These are phyloP conservation scores for Penicillium silybi DNA, from an alignment of 495 filamentous ascomycete genomes.

Conservation along the genomic window DNA sequence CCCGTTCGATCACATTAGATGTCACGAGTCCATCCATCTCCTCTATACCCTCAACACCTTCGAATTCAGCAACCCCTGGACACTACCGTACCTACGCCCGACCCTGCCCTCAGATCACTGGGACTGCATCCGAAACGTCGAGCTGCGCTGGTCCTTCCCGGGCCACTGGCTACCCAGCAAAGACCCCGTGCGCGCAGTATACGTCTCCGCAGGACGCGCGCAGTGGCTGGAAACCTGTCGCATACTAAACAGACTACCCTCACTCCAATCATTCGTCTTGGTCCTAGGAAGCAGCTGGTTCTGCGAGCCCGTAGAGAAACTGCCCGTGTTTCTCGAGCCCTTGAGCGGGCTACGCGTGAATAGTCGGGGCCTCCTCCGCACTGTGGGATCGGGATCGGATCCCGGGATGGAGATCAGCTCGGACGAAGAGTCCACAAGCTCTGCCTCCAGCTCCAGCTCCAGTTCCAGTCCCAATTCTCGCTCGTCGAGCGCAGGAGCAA, in stretches of 20 bases:
- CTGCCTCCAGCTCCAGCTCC: background rate
- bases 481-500: background rate
- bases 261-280: slow-evolving; percentile 35
- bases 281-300: slow-evolving; percentile 40
- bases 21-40: slow-evolving; percentile 36
- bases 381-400: background rate
- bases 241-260: slow-evolving; percentile 21
- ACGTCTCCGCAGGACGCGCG: slow-evolving; percentile 38
- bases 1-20: slow-evolving; percentile 21
- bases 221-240: slow-evolving; percentile 44
- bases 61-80: slow-evolving; percentile 48
- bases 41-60: slow-evolving; percentile 40
- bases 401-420: background rate
- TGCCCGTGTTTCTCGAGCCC: slow-evolving; percentile 41
- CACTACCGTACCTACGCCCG: slow-evolving; percentile 40
- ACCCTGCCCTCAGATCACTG: slow-evolving; percentile 33
- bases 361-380: background rate
- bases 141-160: slow-evolving; percentile 45
- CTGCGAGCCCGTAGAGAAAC: slow-evolving; percentile 40
- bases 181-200: slow-evolving; percentile 42
- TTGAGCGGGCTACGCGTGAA: slow-evolving; percentile 26
- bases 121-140: slow-evolving; percentile 33
- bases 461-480: background rate
- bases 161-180: slow-evolving; percentile 47
- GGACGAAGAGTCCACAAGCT: slow-evolving; percentile 5